phyloP scores from a whole-genome alignment of 345 rosid genomes.

The Dimocarpus longan region DNA sequence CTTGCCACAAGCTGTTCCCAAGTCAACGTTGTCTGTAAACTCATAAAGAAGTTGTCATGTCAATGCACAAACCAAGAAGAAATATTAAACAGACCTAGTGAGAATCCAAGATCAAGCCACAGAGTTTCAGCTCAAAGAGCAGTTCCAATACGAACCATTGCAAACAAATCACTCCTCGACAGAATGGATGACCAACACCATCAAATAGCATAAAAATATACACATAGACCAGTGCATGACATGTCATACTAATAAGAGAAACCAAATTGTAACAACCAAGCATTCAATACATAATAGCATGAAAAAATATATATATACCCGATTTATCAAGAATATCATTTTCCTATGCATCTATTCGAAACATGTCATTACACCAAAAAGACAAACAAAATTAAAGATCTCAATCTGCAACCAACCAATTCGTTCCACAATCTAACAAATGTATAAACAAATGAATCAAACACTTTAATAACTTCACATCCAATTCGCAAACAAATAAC shows the following conservation, averaged over 20 bases:
- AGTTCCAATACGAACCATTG: not conserved
- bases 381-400: no score
- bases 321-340: not conserved
- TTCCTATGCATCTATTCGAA: not conserved
- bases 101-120: not conserved
- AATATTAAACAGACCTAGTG: not conserved
- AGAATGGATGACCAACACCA: not conserved
- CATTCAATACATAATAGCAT: not conserved
- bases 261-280: not conserved
- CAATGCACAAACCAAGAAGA: no score
- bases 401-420: not conserved
- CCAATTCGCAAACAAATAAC: not conserved
- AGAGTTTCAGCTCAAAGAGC: not conserved
- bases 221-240: no score
- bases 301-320: not conserved
- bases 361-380: not conserved
- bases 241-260: not conserved
- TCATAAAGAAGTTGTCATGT: not conserved
- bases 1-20: conserved; percentile 84
- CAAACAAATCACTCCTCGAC: not conserved
- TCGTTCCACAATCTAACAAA: not conserved
- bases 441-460: not conserved
- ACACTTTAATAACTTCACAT: not conserved
- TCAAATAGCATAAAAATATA: no score
- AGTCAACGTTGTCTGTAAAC: conserved; percentile 59